Evolutionary conservation across 2,329 filamentous ascomycete species (phyloP).

Genomic region (Zasmidium citrigriseum): DNA sequence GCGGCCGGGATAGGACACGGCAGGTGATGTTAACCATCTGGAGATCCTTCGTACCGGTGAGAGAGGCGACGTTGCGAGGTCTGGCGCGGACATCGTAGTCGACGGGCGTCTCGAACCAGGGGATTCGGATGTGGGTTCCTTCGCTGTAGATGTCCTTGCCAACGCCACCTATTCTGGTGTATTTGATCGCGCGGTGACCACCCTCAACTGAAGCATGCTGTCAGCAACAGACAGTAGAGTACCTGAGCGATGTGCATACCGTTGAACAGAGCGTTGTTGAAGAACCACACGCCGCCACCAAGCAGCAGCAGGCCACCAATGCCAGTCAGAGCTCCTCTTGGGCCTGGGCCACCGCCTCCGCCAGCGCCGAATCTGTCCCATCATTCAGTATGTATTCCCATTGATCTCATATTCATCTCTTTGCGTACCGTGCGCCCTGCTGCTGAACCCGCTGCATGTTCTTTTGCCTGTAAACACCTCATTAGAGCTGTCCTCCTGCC

Average conservation of each 20-base stretch:
- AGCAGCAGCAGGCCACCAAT: constrained; percentile 56
- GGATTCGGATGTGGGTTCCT: constrained; percentile 93
- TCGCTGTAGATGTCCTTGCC: constrained; percentile 95
- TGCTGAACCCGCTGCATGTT: constrained; percentile 54
- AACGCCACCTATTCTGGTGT: constrained; percentile 83
- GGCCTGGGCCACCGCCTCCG: constrained; percentile 48
- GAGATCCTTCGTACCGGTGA: constrained; percentile 97
- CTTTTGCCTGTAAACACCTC: constrained; percentile 46
- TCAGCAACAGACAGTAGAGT: constrained; percentile 9
- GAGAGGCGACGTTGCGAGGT: constrained; percentile 91
- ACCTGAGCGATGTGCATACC: constrained; percentile 45
- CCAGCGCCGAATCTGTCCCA: constrained; percentile 48
- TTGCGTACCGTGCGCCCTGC: constrained; percentile 46
- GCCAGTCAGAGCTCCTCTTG: constrained; percentile 56
- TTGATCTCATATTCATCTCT: constrained; percentile 3
- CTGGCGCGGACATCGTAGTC: constrained; percentile 97
- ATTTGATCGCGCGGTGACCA: constrained; percentile 98
- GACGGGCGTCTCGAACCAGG: constrained; percentile 96
- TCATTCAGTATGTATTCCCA: constrained; percentile 17
- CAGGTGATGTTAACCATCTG: constrained; percentile 99
- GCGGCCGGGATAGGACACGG: constrained; percentile 91
- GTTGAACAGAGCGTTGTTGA: constrained; percentile 69
- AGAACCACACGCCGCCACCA: constrained; percentile 55
- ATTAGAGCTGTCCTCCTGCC: neutral
- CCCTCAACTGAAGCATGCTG: constrained; percentile 67